These are phyloP conservation scores for Neurospora sp. DNA, from an alignment of 495 filamentous ascomycete species.

Conservation along the genomic window DNA sequence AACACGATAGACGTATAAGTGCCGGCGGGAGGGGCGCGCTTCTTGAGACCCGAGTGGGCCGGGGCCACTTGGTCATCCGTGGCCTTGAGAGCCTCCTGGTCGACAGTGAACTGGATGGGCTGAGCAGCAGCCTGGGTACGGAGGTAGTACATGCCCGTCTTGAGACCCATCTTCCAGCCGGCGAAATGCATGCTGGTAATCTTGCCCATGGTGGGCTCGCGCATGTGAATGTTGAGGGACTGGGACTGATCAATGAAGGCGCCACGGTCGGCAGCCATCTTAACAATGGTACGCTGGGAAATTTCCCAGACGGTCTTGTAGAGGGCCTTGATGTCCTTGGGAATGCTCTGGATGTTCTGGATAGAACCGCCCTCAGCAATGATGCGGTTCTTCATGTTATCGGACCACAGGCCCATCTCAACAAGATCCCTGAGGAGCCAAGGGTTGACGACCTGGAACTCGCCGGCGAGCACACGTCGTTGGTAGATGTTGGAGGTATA, in stretches of 20 bases:
- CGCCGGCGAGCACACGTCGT: constrained; percentile 91
- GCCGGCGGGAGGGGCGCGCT: constrained; percentile 48
- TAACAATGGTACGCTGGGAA: constrained; percentile 85
- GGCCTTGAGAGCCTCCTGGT: constrained; percentile 90
- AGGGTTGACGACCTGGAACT: constrained; percentile 99
- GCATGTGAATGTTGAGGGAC: constrained; percentile 98
- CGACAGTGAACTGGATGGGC: constrained; percentile 98
- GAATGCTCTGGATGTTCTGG: constrained; percentile 93
- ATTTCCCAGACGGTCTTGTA: constrained; percentile 99
- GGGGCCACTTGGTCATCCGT: constrained; percentile 73
- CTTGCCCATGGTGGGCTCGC: constrained; percentile 98
- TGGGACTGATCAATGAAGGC: constrained; percentile 98
- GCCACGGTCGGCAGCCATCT: constrained; percentile 97
- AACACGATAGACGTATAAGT: constrained; percentile 36
- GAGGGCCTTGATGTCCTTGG: constrained; percentile 85
- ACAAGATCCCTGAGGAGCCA: constrained; percentile 98
- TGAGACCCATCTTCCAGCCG: constrained; percentile 96
- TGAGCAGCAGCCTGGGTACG: constrained; percentile 94
- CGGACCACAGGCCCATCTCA: constrained; percentile 95
- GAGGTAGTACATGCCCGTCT: constrained; percentile 99
- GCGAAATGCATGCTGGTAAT: constrained; percentile 99
- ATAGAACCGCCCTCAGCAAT: constrained; percentile 94
- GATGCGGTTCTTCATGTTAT: constrained; percentile 99
- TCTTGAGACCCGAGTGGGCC: constrained; percentile 49
- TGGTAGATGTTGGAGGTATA: constrained; percentile 99